Percentiles rank a stretch among this genome's conserved stretches.
Evolutionary conservation across 305 asterid species (phyloP).

Genomic region (Fraxinus ornus): DNA sequence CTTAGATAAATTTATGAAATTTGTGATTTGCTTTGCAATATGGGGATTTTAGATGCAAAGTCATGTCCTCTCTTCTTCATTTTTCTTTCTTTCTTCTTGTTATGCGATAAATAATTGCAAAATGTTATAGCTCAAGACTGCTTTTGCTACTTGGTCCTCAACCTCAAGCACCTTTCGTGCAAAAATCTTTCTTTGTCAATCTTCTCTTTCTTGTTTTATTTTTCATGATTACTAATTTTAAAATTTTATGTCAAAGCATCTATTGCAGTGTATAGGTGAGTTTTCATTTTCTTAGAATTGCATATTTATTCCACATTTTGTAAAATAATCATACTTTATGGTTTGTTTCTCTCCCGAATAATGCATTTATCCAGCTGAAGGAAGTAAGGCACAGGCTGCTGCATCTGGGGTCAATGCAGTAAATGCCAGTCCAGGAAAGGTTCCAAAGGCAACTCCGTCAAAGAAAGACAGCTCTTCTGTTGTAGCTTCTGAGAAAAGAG

Average conservation of each 20-base stretch:
- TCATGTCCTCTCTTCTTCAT: background rate
- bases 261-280: background rate
- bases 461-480: slow-evolving; percentile 63
- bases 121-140: background rate
- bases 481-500: slow-evolving; percentile 64
- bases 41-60: slow-evolving; percentile 2
- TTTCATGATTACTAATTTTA: background rate
- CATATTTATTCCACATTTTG: background rate
- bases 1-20: background rate
- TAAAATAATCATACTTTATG: slow-evolving; percentile 10
- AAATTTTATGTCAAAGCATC: slow-evolving; percentile 1
- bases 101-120: slow-evolving; percentile 3
- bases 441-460: slow-evolving; percentile 49
- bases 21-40: background rate
- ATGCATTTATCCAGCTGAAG: slow-evolving; percentile 52
- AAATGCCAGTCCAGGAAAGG: slow-evolving; percentile 48
- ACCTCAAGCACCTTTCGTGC: background rate
- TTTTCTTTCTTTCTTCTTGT: background rate
- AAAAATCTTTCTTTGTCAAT: background rate
- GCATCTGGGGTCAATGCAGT: slow-evolving; percentile 44
- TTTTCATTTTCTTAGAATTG: slow-evolving; percentile 5
- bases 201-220: background rate
- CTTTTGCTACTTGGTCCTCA: background rate
- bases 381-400: slow-evolving; percentile 50
- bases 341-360: slow-evolving; percentile 7